phyloP scores from a whole-genome alignment of 2,329 filamentous ascomycete genomes.

The Lachnellula suecica region DNA sequence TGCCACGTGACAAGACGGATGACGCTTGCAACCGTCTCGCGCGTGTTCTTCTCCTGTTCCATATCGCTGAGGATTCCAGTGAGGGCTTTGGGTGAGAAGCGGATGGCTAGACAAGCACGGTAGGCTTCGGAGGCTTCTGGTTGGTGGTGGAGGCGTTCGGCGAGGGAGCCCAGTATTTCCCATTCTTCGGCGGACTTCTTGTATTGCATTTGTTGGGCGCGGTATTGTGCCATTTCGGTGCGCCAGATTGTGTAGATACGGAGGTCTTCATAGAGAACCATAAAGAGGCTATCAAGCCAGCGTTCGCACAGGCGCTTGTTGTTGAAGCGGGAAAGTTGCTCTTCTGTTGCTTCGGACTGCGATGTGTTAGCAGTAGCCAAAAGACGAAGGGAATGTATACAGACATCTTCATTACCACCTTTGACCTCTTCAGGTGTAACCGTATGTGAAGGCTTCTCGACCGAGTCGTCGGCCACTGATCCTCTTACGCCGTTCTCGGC shows the following conservation, averaged over 20 bases:
- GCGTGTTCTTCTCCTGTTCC: slow-evolving; percentile 74
- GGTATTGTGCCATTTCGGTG: slow-evolving; percentile 94
- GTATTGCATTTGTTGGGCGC: slow-evolving; percentile 90
- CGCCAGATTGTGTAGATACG: slow-evolving; percentile 99
- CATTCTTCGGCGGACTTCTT: slow-evolving; percentile 97
- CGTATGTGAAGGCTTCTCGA: slow-evolving; percentile 80
- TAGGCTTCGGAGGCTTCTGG: slow-evolving; percentile 94
- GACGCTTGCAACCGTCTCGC: slow-evolving; percentile 79
- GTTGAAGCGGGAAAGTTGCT: slow-evolving; percentile 84
- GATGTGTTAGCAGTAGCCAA: slow-evolving; percentile 26
- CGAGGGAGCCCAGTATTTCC: slow-evolving; percentile 94
- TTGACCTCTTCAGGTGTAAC: slow-evolving; percentile 77
- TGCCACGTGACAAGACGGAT: slow-evolving; percentile 96
- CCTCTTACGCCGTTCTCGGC: slow-evolving; percentile 26
- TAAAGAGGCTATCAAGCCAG: slow-evolving; percentile 98
- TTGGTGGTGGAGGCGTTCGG: slow-evolving; percentile 86
- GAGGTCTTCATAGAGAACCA: slow-evolving; percentile 97
- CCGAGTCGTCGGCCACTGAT: slow-evolving; percentile 34
- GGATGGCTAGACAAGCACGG: slow-evolving; percentile 78
- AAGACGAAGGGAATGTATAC: slow-evolving; percentile 23
- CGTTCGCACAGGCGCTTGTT: slow-evolving; percentile 97
- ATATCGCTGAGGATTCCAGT: slow-evolving; percentile 79
- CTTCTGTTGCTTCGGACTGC: slow-evolving; percentile 63
- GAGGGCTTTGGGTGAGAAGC: slow-evolving; percentile 92
- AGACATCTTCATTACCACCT: slow-evolving; percentile 69